Conservation (phyloP, 768 basidiomycete species). For the Dacryopinax spathularia region DNA sequence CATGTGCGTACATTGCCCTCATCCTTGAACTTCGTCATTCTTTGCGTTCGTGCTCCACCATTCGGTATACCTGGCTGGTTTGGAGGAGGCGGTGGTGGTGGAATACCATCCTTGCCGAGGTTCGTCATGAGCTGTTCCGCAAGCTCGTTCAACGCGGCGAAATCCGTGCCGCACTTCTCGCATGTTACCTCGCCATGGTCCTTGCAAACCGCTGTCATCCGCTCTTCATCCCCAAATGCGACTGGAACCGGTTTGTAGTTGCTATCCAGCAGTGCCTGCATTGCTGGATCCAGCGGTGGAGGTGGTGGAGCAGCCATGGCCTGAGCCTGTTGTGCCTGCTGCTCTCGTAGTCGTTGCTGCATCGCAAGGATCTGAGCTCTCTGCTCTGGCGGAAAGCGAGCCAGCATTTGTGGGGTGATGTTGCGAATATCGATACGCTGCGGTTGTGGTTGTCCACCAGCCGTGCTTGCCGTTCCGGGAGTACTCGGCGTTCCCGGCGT, state of each 20-base stretch:
- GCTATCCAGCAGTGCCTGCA: constrained; percentile 65
- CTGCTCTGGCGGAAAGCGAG: not conserved
- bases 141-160: constrained; percentile 58
- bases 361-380: not conserved
- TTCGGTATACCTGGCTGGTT: constrained; percentile 48
- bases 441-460: not conserved
- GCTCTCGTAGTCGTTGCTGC: constrained; percentile 10
- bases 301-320: constrained; percentile 31
- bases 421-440: constrained; percentile 1
- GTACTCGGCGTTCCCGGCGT: not conserved
- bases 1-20: constrained; percentile 71
- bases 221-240: constrained; percentile 36
- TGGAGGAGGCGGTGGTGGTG: constrained; percentile 49
- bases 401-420: not conserved
- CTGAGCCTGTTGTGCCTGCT: constrained; percentile 10
- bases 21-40: constrained; percentile 70
- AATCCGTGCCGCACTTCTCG: constrained; percentile 58
- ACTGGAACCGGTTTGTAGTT: constrained; percentile 49
- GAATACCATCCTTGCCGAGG: constrained; percentile 52
- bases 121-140: constrained; percentile 54
- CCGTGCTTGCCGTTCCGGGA: not conserved
- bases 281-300: constrained; percentile 49
- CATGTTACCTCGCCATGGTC: constrained; percentile 62
- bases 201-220: constrained; percentile 44
- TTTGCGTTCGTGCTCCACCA: constrained; percentile 36